These are phyloP conservation scores for Penicillium macrosclerotiorum DNA, from an alignment of 495 filamentous ascomycete genomes.

Conservation along the genomic window DNA sequence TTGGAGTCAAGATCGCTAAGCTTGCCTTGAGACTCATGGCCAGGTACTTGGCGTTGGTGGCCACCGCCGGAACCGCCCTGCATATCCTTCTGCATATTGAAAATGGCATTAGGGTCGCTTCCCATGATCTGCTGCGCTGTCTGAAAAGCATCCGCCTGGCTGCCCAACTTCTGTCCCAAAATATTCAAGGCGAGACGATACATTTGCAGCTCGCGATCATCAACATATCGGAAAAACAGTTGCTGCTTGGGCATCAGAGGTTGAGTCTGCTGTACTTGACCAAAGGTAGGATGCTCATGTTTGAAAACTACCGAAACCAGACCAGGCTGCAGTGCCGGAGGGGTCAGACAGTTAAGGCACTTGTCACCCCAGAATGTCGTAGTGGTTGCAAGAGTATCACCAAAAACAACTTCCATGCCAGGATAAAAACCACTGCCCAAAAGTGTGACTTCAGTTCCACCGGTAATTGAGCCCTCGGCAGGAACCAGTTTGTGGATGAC, in stretches of 20 bases:
- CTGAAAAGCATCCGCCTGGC: constrained; percentile 49
- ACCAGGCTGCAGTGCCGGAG: constrained; percentile 67
- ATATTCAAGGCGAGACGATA: constrained; percentile 47
- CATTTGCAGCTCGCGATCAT: constrained; percentile 72
- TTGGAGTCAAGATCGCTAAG: constrained; percentile 63
- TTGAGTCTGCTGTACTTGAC: constrained; percentile 40
- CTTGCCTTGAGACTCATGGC: constrained; percentile 40
- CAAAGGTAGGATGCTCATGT: constrained; percentile 54
- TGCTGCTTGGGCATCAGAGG: constrained; percentile 52
- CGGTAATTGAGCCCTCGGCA: constrained; percentile 72
- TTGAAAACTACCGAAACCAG: constrained; percentile 74
- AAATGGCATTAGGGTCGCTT: constrained; percentile 42
- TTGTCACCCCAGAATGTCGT: constrained; percentile 81
- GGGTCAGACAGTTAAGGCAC: constrained; percentile 80
- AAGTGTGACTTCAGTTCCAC: constrained; percentile 82
- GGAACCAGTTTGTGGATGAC: constrained; percentile 79
- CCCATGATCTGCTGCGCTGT: constrained; percentile 52
- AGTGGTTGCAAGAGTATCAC: constrained; percentile 69
- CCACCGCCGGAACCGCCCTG: constrained; percentile 38
- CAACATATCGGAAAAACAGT: constrained; percentile 73
- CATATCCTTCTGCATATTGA: constrained; percentile 45
- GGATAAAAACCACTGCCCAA: constrained; percentile 76
- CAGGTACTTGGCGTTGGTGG: constrained; percentile 47
- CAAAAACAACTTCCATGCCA: constrained; percentile 85
- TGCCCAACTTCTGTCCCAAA: constrained; percentile 47